Percentiles rank a stretch among this genome's conserved stretches.
Evolutionary conservation across 345 rosid species (phyloP).

Genomic region (Citrus glauca): DNA sequence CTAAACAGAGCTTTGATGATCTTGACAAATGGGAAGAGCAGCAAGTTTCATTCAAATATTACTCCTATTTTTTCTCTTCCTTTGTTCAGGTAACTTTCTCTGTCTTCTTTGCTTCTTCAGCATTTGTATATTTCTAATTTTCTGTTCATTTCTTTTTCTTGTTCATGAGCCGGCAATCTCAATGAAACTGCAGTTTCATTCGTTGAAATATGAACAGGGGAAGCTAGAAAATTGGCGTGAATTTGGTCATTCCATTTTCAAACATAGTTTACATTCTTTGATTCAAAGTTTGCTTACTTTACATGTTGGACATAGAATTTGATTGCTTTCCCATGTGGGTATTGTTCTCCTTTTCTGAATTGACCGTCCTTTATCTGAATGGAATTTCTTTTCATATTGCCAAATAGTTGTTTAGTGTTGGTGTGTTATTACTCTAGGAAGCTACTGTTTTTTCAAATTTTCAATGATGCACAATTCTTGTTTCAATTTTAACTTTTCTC

Average conservation of each 20-base stretch:
- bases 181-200: neutral
- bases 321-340: slow-evolving; percentile 28
- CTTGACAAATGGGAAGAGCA: slow-evolving; percentile 24
- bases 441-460: neutral
- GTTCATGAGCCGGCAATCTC: too few relatives aligned
- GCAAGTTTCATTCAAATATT: neutral
- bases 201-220: neutral
- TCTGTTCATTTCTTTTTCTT: too few relatives aligned
- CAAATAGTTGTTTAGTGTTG: neutral
- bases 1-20: neutral
- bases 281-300: slow-evolving; percentile 15
- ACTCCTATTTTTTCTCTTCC: slow-evolving; percentile 17
- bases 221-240: neutral
- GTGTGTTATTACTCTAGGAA: neutral
- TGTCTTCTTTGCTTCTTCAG: neutral
- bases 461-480: slow-evolving; percentile 13
- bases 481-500: slow-evolving; percentile 16
- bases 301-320: slow-evolving; percentile 10
- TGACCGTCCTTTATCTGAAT: slow-evolving; percentile 1
- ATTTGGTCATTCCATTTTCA: neutral
- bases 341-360: slow-evolving; percentile 13
- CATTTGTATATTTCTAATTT: neutral
- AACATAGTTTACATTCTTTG: neutral
- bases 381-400: neutral
- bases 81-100: slow-evolving; percentile 33